A percentile compares a stretch with the other conserved stretches of the same genome.
phyloP scores from a whole-genome alignment of 441 rosid genomes.

The Croton laevigatus region DNA sequence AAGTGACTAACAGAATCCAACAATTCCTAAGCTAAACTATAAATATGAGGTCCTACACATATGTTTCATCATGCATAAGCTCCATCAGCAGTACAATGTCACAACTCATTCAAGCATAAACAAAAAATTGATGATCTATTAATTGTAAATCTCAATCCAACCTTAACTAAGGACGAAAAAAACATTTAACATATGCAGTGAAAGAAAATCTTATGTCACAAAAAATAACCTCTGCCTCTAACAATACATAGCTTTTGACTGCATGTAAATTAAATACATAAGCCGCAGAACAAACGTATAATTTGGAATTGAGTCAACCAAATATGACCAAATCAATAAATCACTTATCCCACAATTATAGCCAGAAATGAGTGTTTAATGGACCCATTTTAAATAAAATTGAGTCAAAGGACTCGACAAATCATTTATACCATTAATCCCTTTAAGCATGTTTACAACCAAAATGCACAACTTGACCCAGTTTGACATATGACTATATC shows the following conservation, averaged over 20 bases:
- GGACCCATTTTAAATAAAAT: conserved; percentile 36
- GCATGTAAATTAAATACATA: background rate
- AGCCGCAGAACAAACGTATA: background rate
- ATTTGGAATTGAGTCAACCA: conserved; percentile 20
- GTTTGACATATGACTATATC: conserved; percentile 24
- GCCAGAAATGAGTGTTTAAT: conserved; percentile 27
- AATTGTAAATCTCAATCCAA: background rate
- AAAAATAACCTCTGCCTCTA: no score
- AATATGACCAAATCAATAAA: conserved; percentile 12
- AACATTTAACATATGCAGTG: no score
- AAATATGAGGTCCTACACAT: background rate
- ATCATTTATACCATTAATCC: conserved; percentile 9
- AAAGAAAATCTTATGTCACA: no score
- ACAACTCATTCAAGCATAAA: background rate
- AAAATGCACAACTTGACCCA: conserved; percentile 22
- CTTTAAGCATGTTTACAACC: conserved; percentile 17
- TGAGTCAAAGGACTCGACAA: conserved; percentile 23
- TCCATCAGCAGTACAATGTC: background rate
- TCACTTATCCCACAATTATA: conserved; percentile 19
- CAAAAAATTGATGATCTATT: background rate
- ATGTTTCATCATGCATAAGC: background rate
- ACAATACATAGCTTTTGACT: background rate
- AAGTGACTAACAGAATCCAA: background rate
- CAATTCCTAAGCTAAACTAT: background rate
- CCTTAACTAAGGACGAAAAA: no score